phyloP scores from a whole-genome alignment of 495 filamentous ascomycete genomes.

The Lasiosphaeris hirsuta region DNA sequence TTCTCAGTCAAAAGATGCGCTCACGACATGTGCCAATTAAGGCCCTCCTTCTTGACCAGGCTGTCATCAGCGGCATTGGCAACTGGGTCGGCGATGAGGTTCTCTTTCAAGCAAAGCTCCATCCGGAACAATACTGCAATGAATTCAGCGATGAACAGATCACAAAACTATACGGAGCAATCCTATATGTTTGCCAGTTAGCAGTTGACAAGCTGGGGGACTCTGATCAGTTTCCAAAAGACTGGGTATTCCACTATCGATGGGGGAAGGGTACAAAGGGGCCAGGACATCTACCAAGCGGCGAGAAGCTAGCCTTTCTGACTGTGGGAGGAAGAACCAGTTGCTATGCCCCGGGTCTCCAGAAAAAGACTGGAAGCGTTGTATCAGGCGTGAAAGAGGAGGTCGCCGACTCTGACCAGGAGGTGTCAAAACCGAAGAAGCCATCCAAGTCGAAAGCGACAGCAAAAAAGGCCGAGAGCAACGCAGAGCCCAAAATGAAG shows the following conservation, averaged over 20 bases:
- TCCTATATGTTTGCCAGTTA: constrained; percentile 73
- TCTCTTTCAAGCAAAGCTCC: constrained; percentile 78
- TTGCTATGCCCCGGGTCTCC: constrained; percentile 76
- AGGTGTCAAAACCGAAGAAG: constrained; percentile 26
- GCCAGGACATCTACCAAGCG: constrained; percentile 66
- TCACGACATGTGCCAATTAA: constrained; percentile 82
- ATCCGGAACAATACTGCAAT: constrained; percentile 89
- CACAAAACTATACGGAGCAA: constrained; percentile 64
- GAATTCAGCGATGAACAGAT: constrained; percentile 72
- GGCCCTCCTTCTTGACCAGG: constrained; percentile 80
- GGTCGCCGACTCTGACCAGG: constrained; percentile 23
- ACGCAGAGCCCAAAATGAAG: constrained; percentile 4
- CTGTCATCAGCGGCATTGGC: constrained; percentile 87
- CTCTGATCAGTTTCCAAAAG: constrained; percentile 74
- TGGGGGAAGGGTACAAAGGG: constrained; percentile 90
- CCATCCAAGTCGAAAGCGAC: constrained; percentile 23
- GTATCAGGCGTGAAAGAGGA: constrained; percentile 35
- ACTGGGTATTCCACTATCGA: constrained; percentile 90
- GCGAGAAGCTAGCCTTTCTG: constrained; percentile 75
- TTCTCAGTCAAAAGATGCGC: constrained; percentile 63
- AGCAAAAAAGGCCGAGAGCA: constrained; percentile 13
- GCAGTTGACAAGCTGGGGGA: constrained; percentile 80
- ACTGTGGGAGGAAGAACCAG: constrained; percentile 89
- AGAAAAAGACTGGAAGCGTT: constrained; percentile 64
- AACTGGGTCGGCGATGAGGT: constrained; percentile 98